Base-by-base conservation (phyloP, 148 eudicot genomes). In the Diospyros lotus region DNA sequence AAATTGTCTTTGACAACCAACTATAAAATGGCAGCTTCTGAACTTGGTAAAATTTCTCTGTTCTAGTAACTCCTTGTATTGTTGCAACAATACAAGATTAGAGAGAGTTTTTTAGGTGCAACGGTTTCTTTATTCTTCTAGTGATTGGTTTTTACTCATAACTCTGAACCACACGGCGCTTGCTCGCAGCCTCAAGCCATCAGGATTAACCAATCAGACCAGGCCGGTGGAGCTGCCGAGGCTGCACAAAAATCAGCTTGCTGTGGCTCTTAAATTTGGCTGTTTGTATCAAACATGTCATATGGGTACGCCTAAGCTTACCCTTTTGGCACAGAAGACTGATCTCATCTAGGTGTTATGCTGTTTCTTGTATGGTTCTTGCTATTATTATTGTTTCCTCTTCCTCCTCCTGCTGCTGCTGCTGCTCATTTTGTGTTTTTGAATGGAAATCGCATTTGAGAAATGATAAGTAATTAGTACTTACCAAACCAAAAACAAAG, bases 201-300 rank as follows among this genome's bases (percentile, higher is more conserved):
- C 74, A 89, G 76, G 87, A 89, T 91, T 76, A 85, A 80, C 78
- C 80, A 87, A 60, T 63, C 87, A 53, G 92, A 87, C 80, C 83
- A 86, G 77, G 80, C 83, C 18, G 88, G 73, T 2, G 84, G 82
- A 50, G 75, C 78, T 66, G 79, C 89, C 72, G 87, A 89, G 77
- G 66, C 82, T 72, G 84, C 96, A 6, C 83, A 87, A 70, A 91
- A 87, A 78, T 93, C 98, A 7, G 85, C 94, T 72, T 93, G 98
- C 82, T 93, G 98, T 77, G 92, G 98, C 62, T 87, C 86, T 38
- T 86, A 77, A 87, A 75, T 72, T 46, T 70, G 42, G n/a, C 44
- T 53, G 62, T 50, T 28, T 6, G 62, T 40, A 6, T 67, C 7
- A 14, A 54, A 50, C 59, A 64, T 50, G 43, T 5, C 18, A 18